Evolutionary conservation across 805 yeast species (phyloP).

Genomic region (Saturnispora galanensis): DNA sequence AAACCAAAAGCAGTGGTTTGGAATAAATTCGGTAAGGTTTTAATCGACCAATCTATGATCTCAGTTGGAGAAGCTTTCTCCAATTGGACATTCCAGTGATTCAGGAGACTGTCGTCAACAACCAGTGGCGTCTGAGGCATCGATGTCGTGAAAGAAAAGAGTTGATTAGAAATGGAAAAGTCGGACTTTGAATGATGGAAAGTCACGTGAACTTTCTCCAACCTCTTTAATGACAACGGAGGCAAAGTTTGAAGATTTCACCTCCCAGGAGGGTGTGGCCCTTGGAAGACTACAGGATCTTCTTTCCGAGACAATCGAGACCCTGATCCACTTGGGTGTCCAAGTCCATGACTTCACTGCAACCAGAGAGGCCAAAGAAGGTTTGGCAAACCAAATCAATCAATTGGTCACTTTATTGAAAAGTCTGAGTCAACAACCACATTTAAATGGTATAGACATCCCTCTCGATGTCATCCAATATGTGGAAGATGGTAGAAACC

Average conservation of each 20-base stretch:
- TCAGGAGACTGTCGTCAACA: constrained; percentile 35
- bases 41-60: constrained; percentile 69
- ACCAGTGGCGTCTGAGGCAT: constrained; percentile 7
- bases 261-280: constrained; percentile 12
- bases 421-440: constrained; percentile 23
- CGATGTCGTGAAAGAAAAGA: not conserved
- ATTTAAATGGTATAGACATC: constrained; percentile 36
- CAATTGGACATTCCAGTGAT: constrained; percentile 56
- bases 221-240: constrained; percentile 24
- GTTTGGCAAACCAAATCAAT: constrained; percentile 36
- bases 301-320: constrained; percentile 53
- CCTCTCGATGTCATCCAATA: constrained; percentile 85
- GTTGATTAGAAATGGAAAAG: not conserved
- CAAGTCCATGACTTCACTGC: constrained; percentile 91
- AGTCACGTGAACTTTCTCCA: constrained; percentile 2
- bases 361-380: constrained; percentile 66
- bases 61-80: constrained; percentile 54
- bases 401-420: constrained; percentile 32
- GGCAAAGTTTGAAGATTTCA: constrained; percentile 4
- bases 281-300: constrained; percentile 27
- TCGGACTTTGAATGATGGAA: not conserved
- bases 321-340: constrained; percentile 81
- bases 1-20: constrained; percentile 96
- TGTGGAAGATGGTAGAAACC: constrained; percentile 93
- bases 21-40: constrained; percentile 72